A percentile compares a stretch with the other conserved stretches of the same genome.
Evolutionary conservation across 2,329 filamentous ascomycete species (phyloP).

Genomic region (Cadophora malorum): DNA sequence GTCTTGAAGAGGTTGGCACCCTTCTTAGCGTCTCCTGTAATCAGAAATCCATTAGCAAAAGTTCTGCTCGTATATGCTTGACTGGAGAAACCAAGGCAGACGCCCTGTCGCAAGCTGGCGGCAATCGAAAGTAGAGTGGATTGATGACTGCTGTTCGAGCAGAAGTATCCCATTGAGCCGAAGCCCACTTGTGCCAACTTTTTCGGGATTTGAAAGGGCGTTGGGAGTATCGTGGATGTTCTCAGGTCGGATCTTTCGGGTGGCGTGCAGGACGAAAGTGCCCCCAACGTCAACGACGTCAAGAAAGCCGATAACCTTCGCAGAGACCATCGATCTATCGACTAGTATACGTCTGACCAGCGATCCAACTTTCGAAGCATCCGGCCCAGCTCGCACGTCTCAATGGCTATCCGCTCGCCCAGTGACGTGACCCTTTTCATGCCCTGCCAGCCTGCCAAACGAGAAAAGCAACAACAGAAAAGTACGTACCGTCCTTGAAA

Average conservation of each 20-base stretch:
- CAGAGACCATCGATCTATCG: slow-evolving; percentile 7
- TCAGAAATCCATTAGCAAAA: slow-evolving; percentile 43
- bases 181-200: slow-evolving; percentile 15
- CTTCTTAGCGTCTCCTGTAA: slow-evolving; percentile 87
- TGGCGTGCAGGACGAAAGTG: slow-evolving; percentile 24
- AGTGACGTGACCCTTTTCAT: slow-evolving; percentile 37
- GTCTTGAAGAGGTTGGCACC: slow-evolving; percentile 99
- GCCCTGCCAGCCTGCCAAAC: not conserved
- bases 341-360: not conserved
- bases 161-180: not conserved
- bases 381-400: slow-evolving; percentile 1
- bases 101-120: slow-evolving; percentile 31
- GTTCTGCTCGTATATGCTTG: slow-evolving; percentile 10
- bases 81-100: slow-evolving; percentile 13
- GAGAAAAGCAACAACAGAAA: slow-evolving; percentile 21
- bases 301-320: slow-evolving; percentile 9
- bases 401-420: slow-evolving; percentile 30
- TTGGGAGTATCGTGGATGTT: slow-evolving; percentile 23
- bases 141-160: not conserved
- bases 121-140: slow-evolving; percentile 7
- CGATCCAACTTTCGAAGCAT: slow-evolving; percentile 11
- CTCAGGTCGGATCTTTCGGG: slow-evolving; percentile 13
- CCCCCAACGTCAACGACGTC: slow-evolving; percentile 24
- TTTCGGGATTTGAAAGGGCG: slow-evolving; percentile 11
- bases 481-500: slow-evolving; percentile 49